Evolutionary conservation across 2,329 filamentous ascomycete species (phyloP).

Genomic region (Stagonosporopsis rhizophila): DNA sequence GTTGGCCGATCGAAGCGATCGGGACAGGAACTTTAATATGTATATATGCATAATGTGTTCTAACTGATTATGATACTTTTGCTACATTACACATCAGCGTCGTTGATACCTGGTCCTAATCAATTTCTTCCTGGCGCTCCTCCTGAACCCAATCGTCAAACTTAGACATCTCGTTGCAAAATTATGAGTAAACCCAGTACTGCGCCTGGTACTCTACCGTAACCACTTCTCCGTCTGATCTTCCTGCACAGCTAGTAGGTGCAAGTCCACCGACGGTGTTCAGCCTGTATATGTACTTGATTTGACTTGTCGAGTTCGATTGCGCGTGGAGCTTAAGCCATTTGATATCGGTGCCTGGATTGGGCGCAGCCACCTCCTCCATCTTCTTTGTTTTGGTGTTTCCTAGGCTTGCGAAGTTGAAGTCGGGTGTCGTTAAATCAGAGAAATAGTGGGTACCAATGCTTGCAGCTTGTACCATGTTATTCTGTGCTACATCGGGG

Average conservation of each 20-base stretch:
- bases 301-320: conserved; percentile 46
- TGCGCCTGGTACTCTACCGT: conserved; percentile 83
- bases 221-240: conserved; percentile 58
- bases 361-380: conserved; percentile 68
- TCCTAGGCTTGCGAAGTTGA: conserved; percentile 74
- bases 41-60: background rate
- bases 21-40: too few relatives aligned
- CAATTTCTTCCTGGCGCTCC: background rate
- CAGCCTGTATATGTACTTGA: conserved; percentile 81
- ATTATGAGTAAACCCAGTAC: conserved; percentile 68
- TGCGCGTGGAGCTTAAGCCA: conserved; percentile 76
- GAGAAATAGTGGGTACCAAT: conserved; percentile 82
- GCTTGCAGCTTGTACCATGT: conserved; percentile 33
- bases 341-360: conserved; percentile 65
- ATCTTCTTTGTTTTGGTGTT: conserved; percentile 73
- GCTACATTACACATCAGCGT: background rate
- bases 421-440: conserved; percentile 75
- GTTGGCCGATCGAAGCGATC: too few relatives aligned
- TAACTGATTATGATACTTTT: background rate
- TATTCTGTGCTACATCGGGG: conserved; percentile 28
- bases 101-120: background rate
- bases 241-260: conserved; percentile 71
- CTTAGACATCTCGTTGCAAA: background rate
- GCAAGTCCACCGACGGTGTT: conserved; percentile 81
- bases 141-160: background rate